phyloP scores from a whole-genome alignment of 2,329 filamentous ascomycete genomes.

The Neonectria ditissima region DNA sequence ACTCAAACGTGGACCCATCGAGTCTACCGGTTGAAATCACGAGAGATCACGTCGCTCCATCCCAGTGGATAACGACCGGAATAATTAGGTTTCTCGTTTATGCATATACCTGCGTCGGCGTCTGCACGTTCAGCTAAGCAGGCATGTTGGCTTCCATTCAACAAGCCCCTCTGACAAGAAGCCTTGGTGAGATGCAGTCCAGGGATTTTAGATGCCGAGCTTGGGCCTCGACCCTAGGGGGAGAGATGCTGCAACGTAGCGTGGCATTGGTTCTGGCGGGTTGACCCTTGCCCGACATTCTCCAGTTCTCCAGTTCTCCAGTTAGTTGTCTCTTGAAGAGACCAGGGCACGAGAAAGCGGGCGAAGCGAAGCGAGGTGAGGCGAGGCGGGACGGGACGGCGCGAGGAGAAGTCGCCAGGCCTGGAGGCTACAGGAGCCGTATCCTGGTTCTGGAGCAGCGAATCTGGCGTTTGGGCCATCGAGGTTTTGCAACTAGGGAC shows the following conservation, averaged over 20 bases:
- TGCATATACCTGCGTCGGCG: conserved; percentile 5
- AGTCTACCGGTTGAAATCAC: background rate
- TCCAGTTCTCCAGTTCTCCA: too few relatives aligned
- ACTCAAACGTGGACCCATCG: conserved; percentile 13
- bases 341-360: too few relatives aligned
- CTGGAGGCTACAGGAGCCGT: background rate
- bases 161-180: background rate
- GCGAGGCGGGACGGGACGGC: background rate
- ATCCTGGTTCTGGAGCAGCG: too few relatives aligned
- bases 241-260: too few relatives aligned
- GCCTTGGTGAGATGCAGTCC: background rate
- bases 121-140: background rate
- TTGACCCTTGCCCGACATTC: too few relatives aligned
- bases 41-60: background rate
- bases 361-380: too few relatives aligned
- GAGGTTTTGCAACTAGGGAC: background rate
- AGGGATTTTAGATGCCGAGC: background rate
- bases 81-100: background rate
- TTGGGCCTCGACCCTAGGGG: background rate
- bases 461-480: too few relatives aligned
- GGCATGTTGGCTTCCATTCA: background rate
- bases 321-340: too few relatives aligned
- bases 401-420: background rate
- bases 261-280: too few relatives aligned
- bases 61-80: background rate